Conservation (phyloP, 768 basidiomycete genomes). For the Auriscalpium microsporum region DNA sequence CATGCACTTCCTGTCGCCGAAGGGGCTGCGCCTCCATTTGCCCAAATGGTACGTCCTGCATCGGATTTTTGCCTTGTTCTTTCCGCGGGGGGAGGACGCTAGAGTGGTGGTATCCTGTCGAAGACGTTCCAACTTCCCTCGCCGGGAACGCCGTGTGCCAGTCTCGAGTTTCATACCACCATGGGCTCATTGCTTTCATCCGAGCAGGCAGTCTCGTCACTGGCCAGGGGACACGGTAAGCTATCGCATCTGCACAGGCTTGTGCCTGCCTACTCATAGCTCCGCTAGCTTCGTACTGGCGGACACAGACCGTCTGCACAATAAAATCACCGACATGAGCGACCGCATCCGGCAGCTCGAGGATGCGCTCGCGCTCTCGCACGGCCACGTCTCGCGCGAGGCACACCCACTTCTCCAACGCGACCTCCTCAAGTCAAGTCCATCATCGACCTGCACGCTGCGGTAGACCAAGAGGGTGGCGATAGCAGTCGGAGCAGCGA, state of each 20-base stretch:
- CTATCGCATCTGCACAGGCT: background rate
- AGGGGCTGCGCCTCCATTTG: constrained; percentile 73
- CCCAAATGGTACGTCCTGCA: constrained; percentile 41
- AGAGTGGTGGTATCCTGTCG: too few species aligned
- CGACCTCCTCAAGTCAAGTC: constrained; percentile 59
- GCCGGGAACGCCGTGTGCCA: too few species aligned
- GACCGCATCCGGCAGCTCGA: constrained; percentile 66
- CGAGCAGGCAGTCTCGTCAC: constrained; percentile 52
- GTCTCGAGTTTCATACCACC: too few species aligned
- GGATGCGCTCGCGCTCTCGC: constrained; percentile 52
- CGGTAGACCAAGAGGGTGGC: constrained; percentile 35
- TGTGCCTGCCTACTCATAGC: background rate
- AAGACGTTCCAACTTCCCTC: too few species aligned
- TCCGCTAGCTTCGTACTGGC: constrained; percentile 55
- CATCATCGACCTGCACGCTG: constrained; percentile 58
- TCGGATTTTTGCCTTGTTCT: background rate
- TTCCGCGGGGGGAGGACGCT: too few species aligned
- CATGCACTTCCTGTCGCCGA: constrained; percentile 50
- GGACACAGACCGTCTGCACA: constrained; percentile 61
- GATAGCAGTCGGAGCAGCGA: constrained; percentile 12
- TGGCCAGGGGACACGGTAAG: constrained; percentile 69
- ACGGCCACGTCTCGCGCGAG: constrained; percentile 37
- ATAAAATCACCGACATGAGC: constrained; percentile 60
- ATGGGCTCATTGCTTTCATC: background rate
- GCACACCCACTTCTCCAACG: constrained; percentile 51